phyloP scores from a whole-genome alignment of 2,329 filamentous ascomycete species.

The Fusarium sp. region DNA sequence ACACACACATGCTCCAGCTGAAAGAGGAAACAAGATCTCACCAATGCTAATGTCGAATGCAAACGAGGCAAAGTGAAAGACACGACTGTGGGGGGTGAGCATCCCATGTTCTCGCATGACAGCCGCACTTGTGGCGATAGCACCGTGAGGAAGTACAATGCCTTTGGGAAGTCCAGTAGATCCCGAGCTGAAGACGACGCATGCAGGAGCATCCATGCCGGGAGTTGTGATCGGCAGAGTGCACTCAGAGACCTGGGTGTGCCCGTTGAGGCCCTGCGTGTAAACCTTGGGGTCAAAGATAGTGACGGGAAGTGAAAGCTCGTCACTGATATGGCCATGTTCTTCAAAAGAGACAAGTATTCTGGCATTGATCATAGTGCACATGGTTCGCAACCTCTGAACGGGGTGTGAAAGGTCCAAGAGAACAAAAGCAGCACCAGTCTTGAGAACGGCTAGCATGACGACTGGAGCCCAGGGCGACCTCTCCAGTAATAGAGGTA shows the following conservation, averaged over 20 bases:
- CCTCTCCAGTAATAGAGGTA: neutral
- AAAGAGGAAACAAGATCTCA: constrained; percentile 5
- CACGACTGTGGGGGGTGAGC: neutral
- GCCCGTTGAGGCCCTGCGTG: rapidly evolving
- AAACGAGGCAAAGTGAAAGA: constrained; percentile 9
- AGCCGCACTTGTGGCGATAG: neutral
- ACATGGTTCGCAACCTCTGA: neutral
- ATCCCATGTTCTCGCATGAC: constrained; percentile 1
- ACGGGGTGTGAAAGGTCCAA: neutral
- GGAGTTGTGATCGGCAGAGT: rapidly evolving
- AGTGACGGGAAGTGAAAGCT: neutral
- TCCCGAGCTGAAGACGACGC: constrained; percentile 3
- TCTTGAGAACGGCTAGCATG: constrained; percentile 2
- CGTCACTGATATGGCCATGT: neutral
- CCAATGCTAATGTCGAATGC: constrained; percentile 10
- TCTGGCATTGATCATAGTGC: neutral
- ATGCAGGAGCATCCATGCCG: neutral
- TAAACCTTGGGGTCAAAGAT: neutral
- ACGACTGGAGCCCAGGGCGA: constrained; percentile 4
- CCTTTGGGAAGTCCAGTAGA: neutral
- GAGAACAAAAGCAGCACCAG: constrained; percentile 1
- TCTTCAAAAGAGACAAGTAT: neutral
- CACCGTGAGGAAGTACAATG: neutral
- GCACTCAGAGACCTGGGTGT: rapidly evolving
- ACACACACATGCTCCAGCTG: constrained; percentile 4